phyloP scores from a whole-genome alignment of 352 stramenopile genomes.

The Pythium grandisporangium region DNA sequence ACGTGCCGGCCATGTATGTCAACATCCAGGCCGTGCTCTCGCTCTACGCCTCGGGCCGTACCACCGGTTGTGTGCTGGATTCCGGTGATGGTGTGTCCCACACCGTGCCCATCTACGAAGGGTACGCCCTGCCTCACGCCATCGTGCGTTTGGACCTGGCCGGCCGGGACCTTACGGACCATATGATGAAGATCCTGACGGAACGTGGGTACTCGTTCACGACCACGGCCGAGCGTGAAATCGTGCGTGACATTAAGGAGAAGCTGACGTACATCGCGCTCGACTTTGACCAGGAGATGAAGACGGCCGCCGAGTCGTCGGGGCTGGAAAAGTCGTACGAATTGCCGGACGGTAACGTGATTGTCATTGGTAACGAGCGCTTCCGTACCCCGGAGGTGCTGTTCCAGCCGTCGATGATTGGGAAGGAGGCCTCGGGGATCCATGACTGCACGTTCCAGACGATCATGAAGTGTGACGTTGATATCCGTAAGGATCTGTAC shows the following conservation, averaged over 20 bases:
- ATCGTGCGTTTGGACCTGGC: slow-evolving; percentile 89
- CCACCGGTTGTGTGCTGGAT: slow-evolving; percentile 90
- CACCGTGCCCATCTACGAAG: slow-evolving; percentile 87
- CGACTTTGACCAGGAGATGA: slow-evolving; percentile 80
- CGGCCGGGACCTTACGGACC: slow-evolving; percentile 91
- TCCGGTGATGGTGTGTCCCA: slow-evolving; percentile 92
- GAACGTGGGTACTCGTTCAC: slow-evolving; percentile 90
- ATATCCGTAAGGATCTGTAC: slow-evolving; percentile 94
- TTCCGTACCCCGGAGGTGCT: slow-evolving; percentile 95
- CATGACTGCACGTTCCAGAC: slow-evolving; percentile 98
- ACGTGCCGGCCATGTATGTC: slow-evolving; percentile 86
- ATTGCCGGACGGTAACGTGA: slow-evolving; percentile 96
- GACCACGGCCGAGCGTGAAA: slow-evolving; percentile 89
- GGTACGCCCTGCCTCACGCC: slow-evolving; percentile 85
- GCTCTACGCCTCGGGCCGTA: slow-evolving; percentile 87
- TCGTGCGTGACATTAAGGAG: slow-evolving; percentile 92
- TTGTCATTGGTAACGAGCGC: slow-evolving; percentile 91
- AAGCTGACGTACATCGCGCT: slow-evolving; percentile 92
- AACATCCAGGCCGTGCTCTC: slow-evolving; percentile 91
- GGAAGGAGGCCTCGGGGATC: slow-evolving; percentile 93
- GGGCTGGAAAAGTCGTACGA: slow-evolving; percentile 89
- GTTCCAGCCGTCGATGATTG: slow-evolving; percentile 96
- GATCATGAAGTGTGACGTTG: slow-evolving; percentile 95
- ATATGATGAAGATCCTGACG: slow-evolving; percentile 92
- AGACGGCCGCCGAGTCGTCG: slow-evolving; percentile 87